Evolutionary conservation across 1,284 basidiomycete genomes (phyloP).

Genomic region (Ustilago shanxiensis): DNA sequence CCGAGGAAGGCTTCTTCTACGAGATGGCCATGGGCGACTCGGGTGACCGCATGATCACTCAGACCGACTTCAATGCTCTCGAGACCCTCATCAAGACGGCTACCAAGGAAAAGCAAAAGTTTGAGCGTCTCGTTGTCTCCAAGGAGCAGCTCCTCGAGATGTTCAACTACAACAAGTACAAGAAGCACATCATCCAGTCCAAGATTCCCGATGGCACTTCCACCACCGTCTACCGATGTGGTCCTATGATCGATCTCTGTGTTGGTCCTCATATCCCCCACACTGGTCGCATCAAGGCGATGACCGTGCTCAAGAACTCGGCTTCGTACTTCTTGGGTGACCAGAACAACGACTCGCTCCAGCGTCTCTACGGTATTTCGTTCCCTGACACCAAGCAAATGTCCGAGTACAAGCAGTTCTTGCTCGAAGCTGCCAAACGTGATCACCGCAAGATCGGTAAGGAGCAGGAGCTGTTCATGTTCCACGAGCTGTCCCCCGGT

Average conservation of each 20-base stretch:
- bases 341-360: conserved; percentile 91
- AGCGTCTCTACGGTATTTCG: conserved; percentile 97
- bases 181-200: conserved; percentile 92
- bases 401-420: conserved; percentile 93
- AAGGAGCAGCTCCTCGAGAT: conserved; percentile 96
- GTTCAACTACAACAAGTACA: conserved; percentile 99
- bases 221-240: conserved; percentile 98
- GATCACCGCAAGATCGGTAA: conserved; percentile 84
- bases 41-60: conserved; percentile 59
- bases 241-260: conserved; percentile 98
- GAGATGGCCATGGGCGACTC: conserved; percentile 80
- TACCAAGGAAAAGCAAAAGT: conserved; percentile 96
- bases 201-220: conserved; percentile 97
- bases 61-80: conserved; percentile 86
- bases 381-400: conserved; percentile 99
- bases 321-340: conserved; percentile 99
- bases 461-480: conserved; percentile 95
- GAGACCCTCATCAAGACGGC: conserved; percentile 90
- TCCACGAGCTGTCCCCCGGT: conserved; percentile 95
- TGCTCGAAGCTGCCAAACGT: conserved; percentile 95
- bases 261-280: conserved; percentile 97
- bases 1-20: conserved; percentile 99
- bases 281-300: conserved; percentile 92
- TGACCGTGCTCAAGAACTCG: conserved; percentile 78
- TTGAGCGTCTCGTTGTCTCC: conserved; percentile 91